These are phyloP conservation scores for Drechslerella dactyloides DNA, from an alignment of 2,329 filamentous ascomycete genomes.

Conservation along the genomic window DNA sequence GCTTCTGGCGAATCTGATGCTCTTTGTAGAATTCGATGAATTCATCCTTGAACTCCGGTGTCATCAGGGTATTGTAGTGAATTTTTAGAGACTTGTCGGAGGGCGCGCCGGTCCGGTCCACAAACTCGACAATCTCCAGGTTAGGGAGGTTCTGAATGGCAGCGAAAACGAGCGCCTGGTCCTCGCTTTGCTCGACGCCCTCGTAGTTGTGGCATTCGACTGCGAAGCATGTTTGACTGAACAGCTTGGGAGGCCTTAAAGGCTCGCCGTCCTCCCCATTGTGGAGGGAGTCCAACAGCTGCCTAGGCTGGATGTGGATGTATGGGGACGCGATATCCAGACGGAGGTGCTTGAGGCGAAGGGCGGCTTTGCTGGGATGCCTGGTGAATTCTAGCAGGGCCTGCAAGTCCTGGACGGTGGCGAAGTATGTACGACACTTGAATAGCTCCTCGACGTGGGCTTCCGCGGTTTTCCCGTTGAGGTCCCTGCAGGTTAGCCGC, in stretches of 20 bases:
- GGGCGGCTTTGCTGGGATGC: constrained; percentile 33
- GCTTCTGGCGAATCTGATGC: constrained; percentile 20
- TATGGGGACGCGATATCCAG: constrained; percentile 37
- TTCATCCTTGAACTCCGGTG: constrained; percentile 22
- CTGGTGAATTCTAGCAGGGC: constrained; percentile 27
- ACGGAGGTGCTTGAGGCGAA: constrained; percentile 36
- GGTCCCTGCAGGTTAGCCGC: constrained; percentile 14
- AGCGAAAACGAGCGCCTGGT: constrained; percentile 37
- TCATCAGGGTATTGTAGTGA: constrained; percentile 23
- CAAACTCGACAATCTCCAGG: constrained; percentile 38
- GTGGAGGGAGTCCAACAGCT: constrained; percentile 8
- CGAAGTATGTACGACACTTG: constrained; percentile 32
- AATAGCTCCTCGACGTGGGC: constrained; percentile 22
- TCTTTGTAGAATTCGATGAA: constrained; percentile 40
- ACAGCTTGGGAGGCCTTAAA: constrained; percentile 30
- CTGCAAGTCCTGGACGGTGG: constrained; percentile 40
- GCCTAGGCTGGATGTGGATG: constrained; percentile 25
- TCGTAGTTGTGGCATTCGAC: constrained; percentile 26
- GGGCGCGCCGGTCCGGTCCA: constrained; percentile 17
- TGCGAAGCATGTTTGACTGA: constrained; percentile 21
- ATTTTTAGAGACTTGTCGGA: constrained; percentile 27
- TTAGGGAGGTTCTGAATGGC: constrained; percentile 42
- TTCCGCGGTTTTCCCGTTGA: constrained; percentile 22
- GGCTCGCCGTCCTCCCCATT: constrained; percentile 10
- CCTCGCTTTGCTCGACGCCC: constrained; percentile 37